Conservation (phyloP, 108 stramenopile species). For the Cyclotella atomus region DNA sequence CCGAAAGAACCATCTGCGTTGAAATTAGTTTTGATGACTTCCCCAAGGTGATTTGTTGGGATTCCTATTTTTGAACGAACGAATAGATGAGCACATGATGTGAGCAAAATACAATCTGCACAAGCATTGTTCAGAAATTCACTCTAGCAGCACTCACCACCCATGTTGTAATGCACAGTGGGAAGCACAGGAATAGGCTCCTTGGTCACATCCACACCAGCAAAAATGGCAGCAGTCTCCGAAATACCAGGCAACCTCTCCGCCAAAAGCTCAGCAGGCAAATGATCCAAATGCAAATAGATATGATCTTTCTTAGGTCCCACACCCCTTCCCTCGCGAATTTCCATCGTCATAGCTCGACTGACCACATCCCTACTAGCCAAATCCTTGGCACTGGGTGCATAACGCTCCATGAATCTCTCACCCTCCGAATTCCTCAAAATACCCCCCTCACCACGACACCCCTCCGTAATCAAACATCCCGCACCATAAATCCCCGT, state of each 20-base stretch:
- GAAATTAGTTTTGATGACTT: constrained; percentile 92
- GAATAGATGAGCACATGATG: constrained; percentile 4
- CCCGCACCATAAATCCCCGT: constrained; percentile 99
- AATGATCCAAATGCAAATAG: constrained; percentile 98
- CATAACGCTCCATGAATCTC: constrained; percentile 99
- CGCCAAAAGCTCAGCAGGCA: constrained; percentile 95
- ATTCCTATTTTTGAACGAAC: constrained; percentile 60
- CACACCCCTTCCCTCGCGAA: constrained; percentile 98
- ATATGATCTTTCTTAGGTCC: constrained; percentile 97
- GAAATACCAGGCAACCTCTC: constrained; percentile 98
- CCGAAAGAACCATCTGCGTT: constrained; percentile 61
- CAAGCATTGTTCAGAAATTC: too few species aligned
- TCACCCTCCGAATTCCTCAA: constrained; percentile 96
- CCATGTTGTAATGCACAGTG: constrained; percentile 96
- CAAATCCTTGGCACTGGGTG: constrained; percentile 99
- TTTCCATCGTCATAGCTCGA: constrained; percentile 99
- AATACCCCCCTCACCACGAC: constrained; percentile 99
- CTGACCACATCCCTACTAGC: constrained; percentile 98
- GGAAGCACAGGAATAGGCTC: constrained; percentile 98
- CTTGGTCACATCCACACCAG: constrained; percentile 99
- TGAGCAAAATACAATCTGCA: too few species aligned
- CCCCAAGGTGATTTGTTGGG: constrained; percentile 96
- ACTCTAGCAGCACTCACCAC: constrained; percentile 51
- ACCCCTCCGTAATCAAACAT: constrained; percentile 99
- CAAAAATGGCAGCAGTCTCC: constrained; percentile 98